Conservation (phyloP, 345 rosid genomes). For the Melaleuca alternifolia region DNA sequence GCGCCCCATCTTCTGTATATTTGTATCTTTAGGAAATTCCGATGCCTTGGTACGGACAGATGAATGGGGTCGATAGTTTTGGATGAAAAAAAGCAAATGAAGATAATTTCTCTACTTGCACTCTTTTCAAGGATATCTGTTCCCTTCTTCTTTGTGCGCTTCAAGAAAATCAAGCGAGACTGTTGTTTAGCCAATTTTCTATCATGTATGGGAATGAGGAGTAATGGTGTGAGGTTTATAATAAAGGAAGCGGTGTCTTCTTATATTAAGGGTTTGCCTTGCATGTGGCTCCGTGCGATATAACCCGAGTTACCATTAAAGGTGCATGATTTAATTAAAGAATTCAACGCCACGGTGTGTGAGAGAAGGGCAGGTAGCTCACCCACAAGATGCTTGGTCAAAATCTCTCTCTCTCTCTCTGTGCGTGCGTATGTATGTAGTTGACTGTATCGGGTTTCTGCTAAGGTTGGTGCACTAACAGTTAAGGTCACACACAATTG, state of each 20-base stretch:
- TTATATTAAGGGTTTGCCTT: slow-evolving; percentile 2
- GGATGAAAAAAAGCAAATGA: not conserved
- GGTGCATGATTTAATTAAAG: slow-evolving; percentile 73
- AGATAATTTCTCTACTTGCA: not conserved
- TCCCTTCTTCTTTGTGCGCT: not conserved
- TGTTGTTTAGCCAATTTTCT: not conserved
- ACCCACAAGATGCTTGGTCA: slow-evolving; percentile 82
- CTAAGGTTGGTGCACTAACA: not conserved
- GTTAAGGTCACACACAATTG: slow-evolving; percentile 3
- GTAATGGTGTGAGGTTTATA: not conserved
- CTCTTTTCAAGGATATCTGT: not conserved
- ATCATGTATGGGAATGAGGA: not conserved
- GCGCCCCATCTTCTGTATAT: slow-evolving; percentile 52
- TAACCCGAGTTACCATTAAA: slow-evolving; percentile 27
- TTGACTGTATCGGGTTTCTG: not conserved
- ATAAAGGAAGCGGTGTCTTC: not conserved
- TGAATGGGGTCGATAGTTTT: not conserved
- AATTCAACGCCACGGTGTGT: slow-evolving; percentile 93
- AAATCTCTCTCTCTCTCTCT: not conserved
- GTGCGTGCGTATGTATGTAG: not conserved
- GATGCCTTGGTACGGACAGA: not conserved
- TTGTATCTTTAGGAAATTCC: not conserved
- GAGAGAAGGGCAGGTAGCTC: slow-evolving; percentile 80
- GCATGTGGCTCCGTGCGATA: not conserved
- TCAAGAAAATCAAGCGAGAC: not conserved